Evolutionary conservation across 345 rosid species (phyloP).

Genomic region (Brassica cretica): DNA sequence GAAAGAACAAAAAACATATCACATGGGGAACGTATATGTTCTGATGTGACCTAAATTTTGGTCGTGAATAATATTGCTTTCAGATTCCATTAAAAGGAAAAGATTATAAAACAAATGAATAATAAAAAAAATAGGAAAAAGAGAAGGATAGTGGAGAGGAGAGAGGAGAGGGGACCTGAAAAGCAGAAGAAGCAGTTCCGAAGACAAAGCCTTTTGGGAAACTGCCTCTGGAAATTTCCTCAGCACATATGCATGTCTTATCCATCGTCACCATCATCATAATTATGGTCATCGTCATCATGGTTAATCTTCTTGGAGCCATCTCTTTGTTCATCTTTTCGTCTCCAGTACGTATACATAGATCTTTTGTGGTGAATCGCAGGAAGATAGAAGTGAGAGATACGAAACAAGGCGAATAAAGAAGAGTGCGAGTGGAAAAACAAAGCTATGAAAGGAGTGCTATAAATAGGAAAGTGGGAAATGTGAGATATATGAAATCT

Average conservation of each 20-base stretch:
- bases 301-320: conserved; percentile 4
- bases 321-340: conserved; percentile 9
- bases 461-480: conserved; percentile 10
- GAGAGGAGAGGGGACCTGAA: conserved; percentile 44
- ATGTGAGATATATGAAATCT: not conserved
- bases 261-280: conserved; percentile 21
- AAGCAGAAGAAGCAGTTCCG: conserved; percentile 65
- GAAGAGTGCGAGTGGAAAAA: not conserved
- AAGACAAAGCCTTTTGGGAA: conserved; percentile 57
- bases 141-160: not conserved
- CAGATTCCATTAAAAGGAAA: not conserved
- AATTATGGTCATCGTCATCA: conserved; percentile 1
- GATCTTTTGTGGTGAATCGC: conserved; percentile 18
- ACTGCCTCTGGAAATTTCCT: conserved; percentile 43
- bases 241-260: conserved; percentile 37
- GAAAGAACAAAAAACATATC: conserved; percentile 7
- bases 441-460: not conserved
- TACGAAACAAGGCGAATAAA: not conserved
- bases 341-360: conserved; percentile 3
- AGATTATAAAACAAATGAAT: not conserved
- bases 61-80: not conserved
- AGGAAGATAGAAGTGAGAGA: not conserved
- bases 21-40: conserved; percentile 25
- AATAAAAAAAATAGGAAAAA: not conserved
- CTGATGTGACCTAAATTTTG: conserved; percentile 13